phyloP scores from a whole-genome alignment of 805 yeast species.

The Pichia heedii region DNA sequence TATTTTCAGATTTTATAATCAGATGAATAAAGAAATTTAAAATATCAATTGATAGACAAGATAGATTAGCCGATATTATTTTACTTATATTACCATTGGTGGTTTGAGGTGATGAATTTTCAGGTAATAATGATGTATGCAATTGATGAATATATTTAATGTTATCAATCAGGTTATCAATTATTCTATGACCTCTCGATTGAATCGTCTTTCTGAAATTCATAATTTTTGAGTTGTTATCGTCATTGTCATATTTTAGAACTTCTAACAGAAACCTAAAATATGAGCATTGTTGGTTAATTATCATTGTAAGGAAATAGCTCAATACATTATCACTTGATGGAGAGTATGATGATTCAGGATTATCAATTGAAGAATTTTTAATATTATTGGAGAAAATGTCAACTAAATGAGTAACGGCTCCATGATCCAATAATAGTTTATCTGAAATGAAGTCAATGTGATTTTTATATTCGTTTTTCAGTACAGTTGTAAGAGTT shows the following conservation, averaged over 20 bases:
- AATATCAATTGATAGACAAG: conserved; percentile 15
- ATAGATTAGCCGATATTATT: conserved; percentile 11
- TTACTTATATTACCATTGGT: too few relatives aligned
- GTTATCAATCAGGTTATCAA: conserved; percentile 23
- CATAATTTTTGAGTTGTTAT: too few relatives aligned
- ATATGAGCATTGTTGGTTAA: conserved; percentile 1
- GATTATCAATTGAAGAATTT: not conserved
- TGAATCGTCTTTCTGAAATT: not conserved
- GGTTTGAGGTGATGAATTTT: too few relatives aligned
- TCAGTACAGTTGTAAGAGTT: not conserved
- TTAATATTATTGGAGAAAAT: not conserved
- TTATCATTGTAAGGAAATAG: conserved; percentile 1
- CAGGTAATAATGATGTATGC: conserved; percentile 2
- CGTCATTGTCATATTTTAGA: not conserved
- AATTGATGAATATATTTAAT: conserved; percentile 9
- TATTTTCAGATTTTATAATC: conserved; percentile 18
- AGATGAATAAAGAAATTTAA: conserved; percentile 21
- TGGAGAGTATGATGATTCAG: not conserved
- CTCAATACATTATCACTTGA: not conserved
- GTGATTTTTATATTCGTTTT: not conserved
- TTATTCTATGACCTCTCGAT: conserved; percentile 17
- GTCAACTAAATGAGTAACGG: not conserved
- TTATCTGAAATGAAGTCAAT: not conserved
- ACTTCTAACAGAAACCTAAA: conserved; percentile 1
- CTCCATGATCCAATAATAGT: not conserved